Evolutionary conservation across 148 eudicot species (phyloP), one percentile per base, ranked within the genome.

Genomic region (Diospyros kaki): DNA sequence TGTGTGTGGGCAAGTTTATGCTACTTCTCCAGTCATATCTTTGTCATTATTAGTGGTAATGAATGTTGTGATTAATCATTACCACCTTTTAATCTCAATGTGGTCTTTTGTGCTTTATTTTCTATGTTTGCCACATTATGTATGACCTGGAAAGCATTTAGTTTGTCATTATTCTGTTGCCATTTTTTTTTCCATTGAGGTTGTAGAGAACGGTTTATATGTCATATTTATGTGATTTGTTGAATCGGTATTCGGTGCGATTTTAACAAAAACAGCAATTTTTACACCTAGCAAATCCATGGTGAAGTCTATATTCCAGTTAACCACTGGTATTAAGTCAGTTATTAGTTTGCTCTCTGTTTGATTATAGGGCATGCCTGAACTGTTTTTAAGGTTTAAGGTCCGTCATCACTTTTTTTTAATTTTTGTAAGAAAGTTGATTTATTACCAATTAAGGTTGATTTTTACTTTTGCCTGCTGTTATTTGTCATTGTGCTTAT

Each of bases 1-100:
- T 50, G 67, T 76, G 66, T 38, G 6, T 41, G 55, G 72, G 59
- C 44, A 41, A n/a, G 66, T 7, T 59, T 50, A 13, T 78, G 81
- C 81, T 72, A 48, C 66, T 66, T 46, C 66, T 73, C 48, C 41
- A 60, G 40, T 73, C 54, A 50, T 73, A 7, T 40, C 14, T 58
- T 12, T 61, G 55, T 72, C 55, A 48, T 43, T 18, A n/a, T 14
- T 55, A 17, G 9, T 56, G 46, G 17, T 28, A n/a, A 18, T 12
- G 18, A 66, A 44, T 56, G 38, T 45, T 66, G 53, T 15, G 43
- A 46, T 46, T 72, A 2, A n/a, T 28, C 46, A 55, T 58, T 56
- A 28, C 11, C 39, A n/a, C 3, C 42, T 48, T 48, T 8, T 17
- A 39, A 5, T 59, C 58, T 15, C 8, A 2, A 38, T 64, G 7